Percentiles rank a stretch among this genome's conserved stretches.
Conservation (phyloP, 495 filamentous ascomycete species). For the Penicillium macrosclerotiorum region DNA sequence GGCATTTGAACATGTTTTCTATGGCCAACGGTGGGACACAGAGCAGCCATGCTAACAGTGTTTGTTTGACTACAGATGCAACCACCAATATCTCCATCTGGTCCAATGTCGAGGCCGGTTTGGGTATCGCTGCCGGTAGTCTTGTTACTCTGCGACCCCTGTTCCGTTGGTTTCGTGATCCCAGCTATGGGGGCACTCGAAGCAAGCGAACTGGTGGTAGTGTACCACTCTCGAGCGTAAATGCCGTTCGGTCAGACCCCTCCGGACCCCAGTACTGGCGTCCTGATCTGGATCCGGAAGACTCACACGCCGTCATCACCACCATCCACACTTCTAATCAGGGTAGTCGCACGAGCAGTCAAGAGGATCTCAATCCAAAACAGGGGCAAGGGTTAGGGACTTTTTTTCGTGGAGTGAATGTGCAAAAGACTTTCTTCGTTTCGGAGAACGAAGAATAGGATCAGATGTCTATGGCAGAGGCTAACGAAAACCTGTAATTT, state of each 20-base stretch:
- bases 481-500: neutral
- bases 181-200: conserved; percentile 25
- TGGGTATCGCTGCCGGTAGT: conserved; percentile 47
- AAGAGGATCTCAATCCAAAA: conserved; percentile 37
- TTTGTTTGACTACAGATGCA: conserved; percentile 26
- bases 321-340: conserved; percentile 31
- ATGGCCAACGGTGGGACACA: no score
- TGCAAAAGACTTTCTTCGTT: conserved; percentile 41
- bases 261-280: conserved; percentile 33
- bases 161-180: conserved; percentile 44
- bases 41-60: conserved; percentile 10
- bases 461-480: no score
- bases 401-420: conserved; percentile 33
- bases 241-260: conserved; percentile 16
- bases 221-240: conserved; percentile 34
- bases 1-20: no score
- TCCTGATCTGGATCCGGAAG: conserved; percentile 29
- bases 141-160: conserved; percentile 48
- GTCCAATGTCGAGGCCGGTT: conserved; percentile 45
- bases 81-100: conserved; percentile 45
- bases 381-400: conserved; percentile 13
- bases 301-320: conserved; percentile 27
- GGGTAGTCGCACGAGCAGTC: conserved; percentile 35
- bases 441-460: conserved; percentile 21
- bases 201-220: conserved; percentile 31